Base-by-base conservation (phyloP, 2,329 filamentous ascomycete genomes). In the Colletotrichum higginsianum region DNA sequence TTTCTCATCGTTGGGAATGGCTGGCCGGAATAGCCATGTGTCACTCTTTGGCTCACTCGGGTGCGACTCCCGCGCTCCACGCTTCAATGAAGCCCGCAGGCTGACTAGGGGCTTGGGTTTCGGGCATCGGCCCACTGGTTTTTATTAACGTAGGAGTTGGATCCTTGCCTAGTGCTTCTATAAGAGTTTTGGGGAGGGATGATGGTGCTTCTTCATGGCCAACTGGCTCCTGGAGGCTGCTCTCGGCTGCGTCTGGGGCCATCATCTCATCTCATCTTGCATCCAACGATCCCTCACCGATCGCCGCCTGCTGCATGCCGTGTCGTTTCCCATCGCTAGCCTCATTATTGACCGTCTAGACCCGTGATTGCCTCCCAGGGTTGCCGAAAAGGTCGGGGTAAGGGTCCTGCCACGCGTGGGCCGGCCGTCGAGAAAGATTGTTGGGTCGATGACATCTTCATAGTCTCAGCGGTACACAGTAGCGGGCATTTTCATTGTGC, bases 401-500 rank as follows among this genome's bases (percentile, higher is more conserved):
- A n/a, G 46, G 30, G 35, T 12, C 0, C 9, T 35, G 30, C 30
- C 30, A 9, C 30, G 30, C 30, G 30, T 35, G 30, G 30, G 9
- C 30, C 30, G 9, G 30, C 30, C 30, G 30, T 35, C 30, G 30
- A 35, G 30, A 35, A 35, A 35, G 30, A 9, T 9, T 35, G 30
- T 40, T n/a, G 35, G 8, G 35, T 16, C 23, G 35, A 62, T 18
- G n/a, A 23, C 12, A 40, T 26, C 35, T 16, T 44, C 42, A 18
- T 38, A 18, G 44, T 15, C 12, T 23, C 42, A n/a, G n/a, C 42
- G 66, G 30, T 11, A 42, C 60, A 68, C 50, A 40, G 50, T 60
- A 68, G 66, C 66, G 50, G 60, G 60, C 60, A 68, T 64, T 64
- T 57, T 40, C 40, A 30, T 21, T 49, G 60, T 63, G 50, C 42